Percentiles rank a stretch among this genome's conserved stretches.
These are phyloP conservation scores for Waitea zeae DNA, from an alignment of 1,284 basidiomycete genomes.

Conservation along the genomic window DNA sequence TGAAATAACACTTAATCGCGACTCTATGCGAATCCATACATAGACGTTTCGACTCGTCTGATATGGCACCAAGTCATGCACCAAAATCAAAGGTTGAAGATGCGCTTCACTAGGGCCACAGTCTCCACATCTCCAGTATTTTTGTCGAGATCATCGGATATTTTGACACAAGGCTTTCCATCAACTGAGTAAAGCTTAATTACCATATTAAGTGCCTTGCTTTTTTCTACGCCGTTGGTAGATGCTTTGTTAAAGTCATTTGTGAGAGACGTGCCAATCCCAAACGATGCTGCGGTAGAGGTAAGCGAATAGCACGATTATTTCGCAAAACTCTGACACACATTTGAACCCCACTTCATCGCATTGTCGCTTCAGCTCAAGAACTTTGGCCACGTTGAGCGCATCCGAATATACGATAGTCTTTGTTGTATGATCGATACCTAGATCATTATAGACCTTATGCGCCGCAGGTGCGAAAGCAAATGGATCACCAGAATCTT, in stretches of 20 bases:
- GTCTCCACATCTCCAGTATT: conserved; percentile 26
- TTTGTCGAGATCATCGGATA: conserved; percentile 83
- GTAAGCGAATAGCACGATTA: neutral
- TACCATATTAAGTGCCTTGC: conserved; percentile 82
- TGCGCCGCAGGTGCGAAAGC: conserved; percentile 59
- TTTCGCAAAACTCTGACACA: conserved; percentile 14
- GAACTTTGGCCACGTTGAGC: conserved; percentile 53
- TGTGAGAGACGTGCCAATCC: conserved; percentile 82
- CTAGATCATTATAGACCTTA: conserved; percentile 47
- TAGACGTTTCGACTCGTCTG: too few relatives aligned
- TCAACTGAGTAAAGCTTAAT: conserved; percentile 76
- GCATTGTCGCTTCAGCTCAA: conserved; percentile 55
- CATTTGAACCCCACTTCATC: conserved; percentile 61
- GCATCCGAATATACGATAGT: conserved; percentile 73
- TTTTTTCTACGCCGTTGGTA: conserved; percentile 37
- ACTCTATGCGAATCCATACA: too few relatives aligned
- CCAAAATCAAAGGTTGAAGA: too few relatives aligned
- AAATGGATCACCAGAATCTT: conserved; percentile 84
- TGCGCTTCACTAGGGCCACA: conserved; percentile 23
- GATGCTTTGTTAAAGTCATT: conserved; percentile 65
- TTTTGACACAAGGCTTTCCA: conserved; percentile 68
- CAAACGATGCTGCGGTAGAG: conserved; percentile 43
- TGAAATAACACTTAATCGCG: too few relatives aligned
- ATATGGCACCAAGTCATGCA: too few relatives aligned
- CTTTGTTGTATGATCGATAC: conserved; percentile 49